phyloP scores from a whole-genome alignment of 2,329 filamentous ascomycete species.

The Tetracladium maxilliforme region DNA sequence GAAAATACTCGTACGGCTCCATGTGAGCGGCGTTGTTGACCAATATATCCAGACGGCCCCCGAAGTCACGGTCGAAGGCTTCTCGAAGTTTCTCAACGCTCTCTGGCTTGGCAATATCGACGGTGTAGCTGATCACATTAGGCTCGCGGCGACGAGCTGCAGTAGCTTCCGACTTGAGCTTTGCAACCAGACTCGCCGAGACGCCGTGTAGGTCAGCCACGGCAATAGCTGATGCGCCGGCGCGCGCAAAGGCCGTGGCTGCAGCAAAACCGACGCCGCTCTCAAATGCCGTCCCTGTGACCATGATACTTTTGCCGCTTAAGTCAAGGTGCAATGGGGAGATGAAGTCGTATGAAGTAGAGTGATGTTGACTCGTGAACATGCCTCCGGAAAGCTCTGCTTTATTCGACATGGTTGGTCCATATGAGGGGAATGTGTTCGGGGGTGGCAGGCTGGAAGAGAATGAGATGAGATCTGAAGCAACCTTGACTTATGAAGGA shows the following conservation, averaged over 20 bases:
- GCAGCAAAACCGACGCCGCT: slow-evolving; percentile 37
- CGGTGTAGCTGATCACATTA: slow-evolving; percentile 22
- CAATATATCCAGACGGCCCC: slow-evolving; percentile 23
- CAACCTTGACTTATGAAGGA: no score
- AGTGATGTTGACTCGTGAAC: no score
- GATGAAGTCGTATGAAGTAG: slow-evolving; percentile 40
- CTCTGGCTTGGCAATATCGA: slow-evolving; percentile 19
- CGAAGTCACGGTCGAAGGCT: slow-evolving; percentile 11
- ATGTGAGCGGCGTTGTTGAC: slow-evolving; percentile 28
- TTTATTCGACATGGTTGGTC: no score
- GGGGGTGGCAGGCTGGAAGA: no score
- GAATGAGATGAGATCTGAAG: no score
- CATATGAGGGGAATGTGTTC: no score
- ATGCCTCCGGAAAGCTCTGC: no score
- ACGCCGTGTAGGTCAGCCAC: slow-evolving; percentile 33
- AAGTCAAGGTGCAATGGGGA: slow-evolving; percentile 22
- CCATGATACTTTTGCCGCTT: slow-evolving; percentile 23
- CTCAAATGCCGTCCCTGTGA: slow-evolving; percentile 40
- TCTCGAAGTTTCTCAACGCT: slow-evolving; percentile 16
- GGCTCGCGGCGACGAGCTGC: slow-evolving; percentile 16
- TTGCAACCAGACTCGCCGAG: slow-evolving; percentile 15
- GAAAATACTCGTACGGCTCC: slow-evolving; percentile 20
- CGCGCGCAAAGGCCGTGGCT: slow-evolving; percentile 36
- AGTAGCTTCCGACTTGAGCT: slow-evolving; percentile 19
- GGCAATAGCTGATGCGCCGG: slow-evolving; percentile 33